A percentile compares a stretch with the other conserved stretches of the same genome.
These are phyloP conservation scores for Eimeria necatrix DNA, from an alignment of 169 alveolate genomes.

Conservation along the genomic window DNA sequence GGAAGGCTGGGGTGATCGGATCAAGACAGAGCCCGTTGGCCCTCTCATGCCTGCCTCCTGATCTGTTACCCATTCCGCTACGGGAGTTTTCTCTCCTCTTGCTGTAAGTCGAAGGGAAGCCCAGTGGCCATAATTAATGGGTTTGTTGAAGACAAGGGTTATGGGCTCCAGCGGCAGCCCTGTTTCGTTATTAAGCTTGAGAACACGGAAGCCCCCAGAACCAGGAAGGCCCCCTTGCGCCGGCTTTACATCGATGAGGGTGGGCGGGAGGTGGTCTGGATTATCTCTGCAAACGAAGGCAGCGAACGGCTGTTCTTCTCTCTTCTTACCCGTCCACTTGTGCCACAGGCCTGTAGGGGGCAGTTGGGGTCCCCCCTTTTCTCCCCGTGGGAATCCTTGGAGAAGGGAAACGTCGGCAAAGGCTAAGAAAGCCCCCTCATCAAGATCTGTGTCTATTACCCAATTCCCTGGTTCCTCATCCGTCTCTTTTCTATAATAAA, in stretches of 20 bases:
- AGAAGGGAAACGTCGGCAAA: constrained; percentile 81
- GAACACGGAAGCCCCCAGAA: constrained; percentile 37
- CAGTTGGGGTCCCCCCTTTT: constrained; percentile 73
- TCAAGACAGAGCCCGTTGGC: background rate
- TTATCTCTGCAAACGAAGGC: constrained; percentile 73
- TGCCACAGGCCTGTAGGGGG: constrained; percentile 83
- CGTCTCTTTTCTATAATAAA: constrained; percentile 78
- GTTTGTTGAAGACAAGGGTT: constrained; percentile 83
- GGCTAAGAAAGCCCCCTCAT: constrained; percentile 80
- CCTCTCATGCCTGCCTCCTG: constrained; percentile 78
- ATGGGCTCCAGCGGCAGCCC: constrained; percentile 74
- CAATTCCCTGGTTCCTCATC: constrained; percentile 82
- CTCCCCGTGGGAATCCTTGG: constrained; percentile 52
- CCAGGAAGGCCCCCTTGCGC: constrained; percentile 34
- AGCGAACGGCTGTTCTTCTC: constrained; percentile 82
- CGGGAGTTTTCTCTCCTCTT: background rate
- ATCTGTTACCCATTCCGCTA: constrained; percentile 66
- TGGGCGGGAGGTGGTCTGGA: constrained; percentile 84
- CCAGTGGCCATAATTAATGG: constrained; percentile 87
- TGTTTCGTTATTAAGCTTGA: constrained; percentile 78
- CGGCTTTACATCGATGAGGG: constrained; percentile 82
- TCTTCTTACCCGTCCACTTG: constrained; percentile 82
- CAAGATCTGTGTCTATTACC: constrained; percentile 85
- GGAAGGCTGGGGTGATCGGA: background rate
- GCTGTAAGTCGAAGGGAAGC: constrained; percentile 81